A percentile compares a stretch with the other conserved stretches of the same genome.
These are phyloP conservation scores for Metschnikowia reukaufii DNA, from an alignment of 805 yeast species.

Conservation along the genomic window DNA sequence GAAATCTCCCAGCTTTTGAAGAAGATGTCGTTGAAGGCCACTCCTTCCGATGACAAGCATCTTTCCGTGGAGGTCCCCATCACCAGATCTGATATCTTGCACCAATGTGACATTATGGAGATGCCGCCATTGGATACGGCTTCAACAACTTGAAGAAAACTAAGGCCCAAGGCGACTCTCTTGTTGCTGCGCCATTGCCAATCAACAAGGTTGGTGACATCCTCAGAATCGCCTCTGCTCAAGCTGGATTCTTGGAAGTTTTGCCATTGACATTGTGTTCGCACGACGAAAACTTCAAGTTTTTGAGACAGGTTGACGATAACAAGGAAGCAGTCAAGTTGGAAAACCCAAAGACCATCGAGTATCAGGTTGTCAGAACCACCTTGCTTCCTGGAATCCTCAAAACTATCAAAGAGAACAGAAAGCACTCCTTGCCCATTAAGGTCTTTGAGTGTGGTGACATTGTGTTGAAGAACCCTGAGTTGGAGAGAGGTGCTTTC, in stretches of 20 bases:
- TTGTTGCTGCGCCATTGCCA: constrained; percentile 85
- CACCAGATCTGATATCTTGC: constrained; percentile 93
- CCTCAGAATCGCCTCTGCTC: constrained; percentile 85
- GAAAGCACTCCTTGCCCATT: constrained; percentile 93
- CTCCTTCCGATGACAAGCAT: constrained; percentile 47
- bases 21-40: constrained; percentile 79
- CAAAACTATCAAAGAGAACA: constrained; percentile 93
- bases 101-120: constrained; percentile 99
- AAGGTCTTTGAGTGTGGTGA: constrained; percentile 95
- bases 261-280: constrained; percentile 94
- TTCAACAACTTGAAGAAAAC: constrained; percentile 84
- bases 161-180: constrained; percentile 72
- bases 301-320: constrained; percentile 72
- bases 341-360: constrained; percentile 94
- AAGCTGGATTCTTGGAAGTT: constrained; percentile 94
- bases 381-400: constrained; percentile 90
- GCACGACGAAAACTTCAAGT: constrained; percentile 94
- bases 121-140: constrained; percentile 95
- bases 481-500: constrained; percentile 82
- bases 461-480: constrained; percentile 78
- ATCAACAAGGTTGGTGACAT: constrained; percentile 90
- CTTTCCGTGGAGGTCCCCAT: constrained; percentile 78
- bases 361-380: constrained; percentile 97
- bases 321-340: constrained; percentile 79
- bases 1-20: constrained; percentile 67